Evolutionary conservation across 2,329 filamentous ascomycete genomes (phyloP), one percentile per base, ranked within the genome.

Genomic region (Nemania diffusa): DNA sequence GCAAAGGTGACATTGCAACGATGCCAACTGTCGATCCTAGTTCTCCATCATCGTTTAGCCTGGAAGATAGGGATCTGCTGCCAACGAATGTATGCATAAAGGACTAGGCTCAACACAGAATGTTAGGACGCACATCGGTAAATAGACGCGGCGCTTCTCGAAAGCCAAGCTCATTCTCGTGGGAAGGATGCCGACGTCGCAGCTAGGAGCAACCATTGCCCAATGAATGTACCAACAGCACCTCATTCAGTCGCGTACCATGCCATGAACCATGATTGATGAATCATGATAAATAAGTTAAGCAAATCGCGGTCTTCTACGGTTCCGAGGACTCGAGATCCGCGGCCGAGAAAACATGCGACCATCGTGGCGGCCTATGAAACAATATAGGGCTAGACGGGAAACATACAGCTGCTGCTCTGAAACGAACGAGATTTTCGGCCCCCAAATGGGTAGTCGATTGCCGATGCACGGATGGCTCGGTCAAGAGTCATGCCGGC

Each of bases 171-270:
- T 57, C 56, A 44, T 70, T 57, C 46, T 62, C 57, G 34, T 67
- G 71, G 68, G 67, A 69, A 72, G 67, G 65, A 69, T 70, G 56
- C 68, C 66, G 70, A 52, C 57, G 73, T 74, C 69, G 69, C 73
- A 71, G 64, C 44, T 58, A 50, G 60, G 63, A 68, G 70, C 52
- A 52, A 63, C 61, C 61, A 57, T 27, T 48, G 59, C 65, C 73
- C 73, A 74, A 74, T 71, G 67, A 48, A 60, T 59, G n/a, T 63
- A 52, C 37, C 26, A 52, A 62, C 63, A 59, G 6, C 17, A 20
- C 4, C 20, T 26, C 22, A 17, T 29, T 44, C 24, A 17, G 59
- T 48, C 15, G 48, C 15, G n/a, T 24, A 48, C 50, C 27, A 59
- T 56, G 42, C n/a, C n/a, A n/a, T n/a, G n/a, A n/a, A n/a, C n/a